phyloP scores from a whole-genome alignment of 1,284 basidiomycete genomes.

The Abortiporus biennis region DNA sequence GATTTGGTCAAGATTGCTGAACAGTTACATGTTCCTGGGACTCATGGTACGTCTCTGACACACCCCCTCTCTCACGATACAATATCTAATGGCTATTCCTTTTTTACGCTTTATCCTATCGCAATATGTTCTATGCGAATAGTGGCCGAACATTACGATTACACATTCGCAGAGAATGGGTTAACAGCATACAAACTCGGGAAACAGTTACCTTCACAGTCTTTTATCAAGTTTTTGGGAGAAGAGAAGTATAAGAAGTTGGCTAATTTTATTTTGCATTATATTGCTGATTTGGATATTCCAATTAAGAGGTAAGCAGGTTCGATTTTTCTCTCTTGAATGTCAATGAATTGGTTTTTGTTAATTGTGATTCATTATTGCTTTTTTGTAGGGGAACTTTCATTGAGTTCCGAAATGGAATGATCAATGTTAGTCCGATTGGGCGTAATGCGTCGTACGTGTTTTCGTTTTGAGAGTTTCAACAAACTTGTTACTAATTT shows the following conservation, averaged over 20 bases:
- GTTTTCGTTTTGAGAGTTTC: no score
- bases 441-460: conserved; percentile 24
- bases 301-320: conserved; percentile 94
- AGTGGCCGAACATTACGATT: conserved; percentile 86
- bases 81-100: no score
- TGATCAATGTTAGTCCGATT: conserved; percentile 97
- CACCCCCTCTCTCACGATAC: no score
- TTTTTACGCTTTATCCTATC: no score
- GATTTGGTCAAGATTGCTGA: conserved; percentile 84
- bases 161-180: conserved; percentile 93
- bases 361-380: not conserved
- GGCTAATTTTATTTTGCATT: conserved; percentile 90
- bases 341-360: no score
- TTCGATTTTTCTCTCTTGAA: conserved; percentile 8
- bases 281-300: conserved; percentile 88
- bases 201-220: conserved; percentile 68
- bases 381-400: conserved; percentile 80
- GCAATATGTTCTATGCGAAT: no score
- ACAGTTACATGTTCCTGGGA: no score
- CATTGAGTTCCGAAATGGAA: conserved; percentile 93
- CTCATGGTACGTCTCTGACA: no score
- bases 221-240: conserved; percentile 89
- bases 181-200: conserved; percentile 86
- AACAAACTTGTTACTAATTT: conserved; percentile 2
- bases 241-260: conserved; percentile 93